Conservation (phyloP, 768 basidiomycete species). For the Mycena kentingensis region DNA sequence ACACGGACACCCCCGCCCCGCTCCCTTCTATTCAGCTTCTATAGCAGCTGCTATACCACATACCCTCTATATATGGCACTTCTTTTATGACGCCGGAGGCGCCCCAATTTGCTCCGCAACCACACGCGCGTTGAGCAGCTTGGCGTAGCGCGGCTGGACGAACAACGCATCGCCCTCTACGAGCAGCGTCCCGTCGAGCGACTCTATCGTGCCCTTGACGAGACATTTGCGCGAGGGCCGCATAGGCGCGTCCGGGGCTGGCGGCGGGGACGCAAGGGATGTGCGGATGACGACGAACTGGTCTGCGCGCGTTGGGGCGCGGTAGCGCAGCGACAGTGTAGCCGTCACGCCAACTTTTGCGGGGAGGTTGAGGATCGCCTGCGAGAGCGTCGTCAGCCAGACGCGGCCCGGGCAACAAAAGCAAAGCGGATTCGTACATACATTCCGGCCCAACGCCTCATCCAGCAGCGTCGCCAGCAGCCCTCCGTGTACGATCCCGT, state of each 20-base stretch:
- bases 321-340: conserved; percentile 77
- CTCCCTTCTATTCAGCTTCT: no score
- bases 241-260: no score
- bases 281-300: conserved; percentile 89
- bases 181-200: conserved; percentile 76
- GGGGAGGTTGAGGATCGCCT: conserved; percentile 87
- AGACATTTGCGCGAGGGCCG: conserved; percentile 76
- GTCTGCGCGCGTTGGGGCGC: conserved; percentile 86
- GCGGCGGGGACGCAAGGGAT: conserved; percentile 60
- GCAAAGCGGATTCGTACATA: conserved; percentile 37
- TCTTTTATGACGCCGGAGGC: no score
- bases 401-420: not conserved
- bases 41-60: no score
- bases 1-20: no score
- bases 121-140: conserved; percentile 62
- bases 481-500: conserved; percentile 94
- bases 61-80: no score
- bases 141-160: conserved; percentile 87
- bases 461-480: conserved; percentile 88
- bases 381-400: not conserved
- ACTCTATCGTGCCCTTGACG: conserved; percentile 75
- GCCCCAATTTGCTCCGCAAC: conserved; percentile 70
- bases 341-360: conserved; percentile 94
- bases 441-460: conserved; percentile 79
- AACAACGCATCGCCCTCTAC: conserved; percentile 82